Evolutionary conservation across 1,284 basidiomycete species (phyloP).

Genomic region (Quambalaria eucalypti): DNA sequence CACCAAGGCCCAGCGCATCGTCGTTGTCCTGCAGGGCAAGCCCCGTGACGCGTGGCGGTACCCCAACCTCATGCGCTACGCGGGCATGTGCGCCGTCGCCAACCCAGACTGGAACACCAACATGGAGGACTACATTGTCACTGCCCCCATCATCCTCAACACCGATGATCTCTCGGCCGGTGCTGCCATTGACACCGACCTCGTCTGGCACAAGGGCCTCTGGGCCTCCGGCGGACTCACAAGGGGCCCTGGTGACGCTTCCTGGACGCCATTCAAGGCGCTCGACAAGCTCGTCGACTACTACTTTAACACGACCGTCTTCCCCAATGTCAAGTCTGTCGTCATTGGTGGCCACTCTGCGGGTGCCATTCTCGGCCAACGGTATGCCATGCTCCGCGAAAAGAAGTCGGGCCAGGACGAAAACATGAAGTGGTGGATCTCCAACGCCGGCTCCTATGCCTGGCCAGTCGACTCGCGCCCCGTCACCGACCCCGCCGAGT

Average conservation of each 20-base stretch:
- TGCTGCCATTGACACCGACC: slow-evolving; percentile 20
- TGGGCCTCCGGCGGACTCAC: slow-evolving; percentile 24
- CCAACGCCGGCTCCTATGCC: slow-evolving; percentile 32
- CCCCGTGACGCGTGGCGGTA: slow-evolving; percentile 9
- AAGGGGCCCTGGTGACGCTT: slow-evolving; percentile 16
- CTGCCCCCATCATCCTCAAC: slow-evolving; percentile 28
- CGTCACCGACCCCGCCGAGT: slow-evolving; percentile 11
- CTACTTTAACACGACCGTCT: slow-evolving; percentile 30
- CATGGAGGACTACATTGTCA: slow-evolving; percentile 19
- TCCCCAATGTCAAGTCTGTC: slow-evolving; percentile 29
- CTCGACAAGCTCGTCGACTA: slow-evolving; percentile 29
- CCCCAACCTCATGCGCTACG: slow-evolving; percentile 4
- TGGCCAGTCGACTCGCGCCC: slow-evolving; percentile 25
- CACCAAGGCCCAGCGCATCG: slow-evolving; percentile 8
- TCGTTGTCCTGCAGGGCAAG: slow-evolving; percentile 9
- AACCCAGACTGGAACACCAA: background rate
- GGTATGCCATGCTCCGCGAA: slow-evolving; percentile 38
- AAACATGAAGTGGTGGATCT: slow-evolving; percentile 26
- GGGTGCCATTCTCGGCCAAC: slow-evolving; percentile 29
- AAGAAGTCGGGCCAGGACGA: slow-evolving; percentile 14
- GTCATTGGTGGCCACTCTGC: slow-evolving; percentile 38
- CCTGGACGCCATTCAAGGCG: slow-evolving; percentile 23
- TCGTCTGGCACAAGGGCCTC: slow-evolving; percentile 16
- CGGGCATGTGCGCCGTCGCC: slow-evolving; percentile 8
- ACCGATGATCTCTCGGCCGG: slow-evolving; percentile 21